Evolutionary conservation across 2,329 filamentous ascomycete species (phyloP).

Genomic region (Aspergillus tamarii): DNA sequence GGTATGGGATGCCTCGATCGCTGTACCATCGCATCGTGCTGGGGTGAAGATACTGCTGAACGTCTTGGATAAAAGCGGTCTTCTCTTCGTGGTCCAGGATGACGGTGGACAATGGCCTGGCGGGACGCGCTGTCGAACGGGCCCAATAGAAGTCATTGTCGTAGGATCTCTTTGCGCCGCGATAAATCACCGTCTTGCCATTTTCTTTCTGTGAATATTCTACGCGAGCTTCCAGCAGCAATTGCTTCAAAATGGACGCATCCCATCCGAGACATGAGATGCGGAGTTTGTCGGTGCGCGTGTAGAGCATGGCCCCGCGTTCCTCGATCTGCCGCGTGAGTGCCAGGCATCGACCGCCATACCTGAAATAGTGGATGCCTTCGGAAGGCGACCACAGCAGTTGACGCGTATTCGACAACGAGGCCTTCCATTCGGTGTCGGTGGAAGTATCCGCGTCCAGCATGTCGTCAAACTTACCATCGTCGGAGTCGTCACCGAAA

Average conservation of each 20-base stretch:
- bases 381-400: conserved; percentile 9
- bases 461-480: not conserved
- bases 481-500: not conserved
- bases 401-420: conserved; percentile 10
- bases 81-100: conserved; percentile 6
- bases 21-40: conserved; percentile 23
- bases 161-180: conserved; percentile 1
- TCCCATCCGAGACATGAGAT: conserved; percentile 11
- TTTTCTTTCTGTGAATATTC: conserved; percentile 13
- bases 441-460: not conserved
- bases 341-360: conserved; percentile 7
- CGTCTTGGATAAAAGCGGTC: not conserved
- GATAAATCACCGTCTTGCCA: conserved; percentile 12
- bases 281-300: conserved; percentile 8
- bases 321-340: conserved; percentile 9
- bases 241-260: conserved; percentile 1
- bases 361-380: conserved; percentile 9
- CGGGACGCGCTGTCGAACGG: conserved; percentile 5
- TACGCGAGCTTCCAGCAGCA: conserved; percentile 11
- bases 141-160: conserved; percentile 8
- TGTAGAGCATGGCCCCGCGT: not conserved
- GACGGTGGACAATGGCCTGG: conserved; percentile 7
- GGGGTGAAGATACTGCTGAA: conserved; percentile 12
- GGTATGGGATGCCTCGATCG: conserved; percentile 65
- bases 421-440: conserved; percentile 8